phyloP scores from a whole-genome alignment of 2,329 filamentous ascomycete genomes.

The Hirsutella minnesotensis region DNA sequence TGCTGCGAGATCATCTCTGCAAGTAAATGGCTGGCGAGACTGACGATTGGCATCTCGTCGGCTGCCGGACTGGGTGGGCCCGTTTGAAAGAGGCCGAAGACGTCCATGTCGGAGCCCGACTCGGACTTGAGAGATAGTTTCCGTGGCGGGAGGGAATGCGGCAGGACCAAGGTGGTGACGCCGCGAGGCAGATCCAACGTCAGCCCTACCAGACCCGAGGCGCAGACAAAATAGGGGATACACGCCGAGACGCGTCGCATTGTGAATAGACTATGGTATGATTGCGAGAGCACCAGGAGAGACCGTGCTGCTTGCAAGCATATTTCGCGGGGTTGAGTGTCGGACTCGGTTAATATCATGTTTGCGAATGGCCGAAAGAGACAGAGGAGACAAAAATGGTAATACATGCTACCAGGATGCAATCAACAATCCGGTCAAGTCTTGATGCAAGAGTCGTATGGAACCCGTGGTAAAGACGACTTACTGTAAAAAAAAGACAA shows the following conservation, averaged over 20 bases:
- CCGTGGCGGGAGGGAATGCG: background rate
- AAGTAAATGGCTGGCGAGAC: conserved; percentile 3
- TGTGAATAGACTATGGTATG: conserved; percentile 10
- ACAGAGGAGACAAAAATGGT: conserved; percentile 8
- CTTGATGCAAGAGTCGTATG: too few species aligned
- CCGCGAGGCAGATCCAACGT: background rate
- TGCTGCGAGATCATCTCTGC: conserved; percentile 3
- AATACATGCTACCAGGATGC: conserved; percentile 7
- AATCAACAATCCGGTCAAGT: too few species aligned
- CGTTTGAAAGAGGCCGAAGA: background rate
- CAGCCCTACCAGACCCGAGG: conserved; percentile 2
- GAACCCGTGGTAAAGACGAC: too few species aligned
- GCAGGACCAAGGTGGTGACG: background rate
- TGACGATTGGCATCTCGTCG: conserved; percentile 1
- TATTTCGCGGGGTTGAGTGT: conserved; percentile 4
- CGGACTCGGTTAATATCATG: background rate
- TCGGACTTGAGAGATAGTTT: background rate
- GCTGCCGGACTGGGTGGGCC: background rate
- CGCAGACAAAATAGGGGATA: conserved; percentile 8
- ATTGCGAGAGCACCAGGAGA: conserved; percentile 5
- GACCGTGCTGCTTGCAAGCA: conserved; percentile 6
- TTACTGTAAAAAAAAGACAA: conserved; percentile 9
- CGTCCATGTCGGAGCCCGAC: background rate
- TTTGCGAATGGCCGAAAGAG: conserved; percentile 5
- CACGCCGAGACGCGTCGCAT: conserved; percentile 8